Conservation (phyloP, 768 basidiomycete genomes). For the Sistotremastrum niveocremeum region DNA sequence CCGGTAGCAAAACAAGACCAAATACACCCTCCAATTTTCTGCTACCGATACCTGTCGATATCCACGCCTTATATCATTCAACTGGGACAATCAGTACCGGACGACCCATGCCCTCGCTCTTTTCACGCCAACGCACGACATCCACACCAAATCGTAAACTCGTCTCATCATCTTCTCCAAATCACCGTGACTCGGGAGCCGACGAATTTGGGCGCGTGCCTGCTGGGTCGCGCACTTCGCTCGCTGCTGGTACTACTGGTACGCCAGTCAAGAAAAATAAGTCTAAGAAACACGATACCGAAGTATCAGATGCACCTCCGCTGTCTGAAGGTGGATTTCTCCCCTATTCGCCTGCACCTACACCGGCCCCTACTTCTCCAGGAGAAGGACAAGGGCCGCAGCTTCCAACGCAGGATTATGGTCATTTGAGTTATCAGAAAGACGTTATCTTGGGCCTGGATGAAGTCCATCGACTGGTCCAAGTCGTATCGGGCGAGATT, state of each 20-base stretch:
- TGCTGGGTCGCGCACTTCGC: too few relatives aligned
- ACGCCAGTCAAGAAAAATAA: not conserved
- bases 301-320: not conserved
- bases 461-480: constrained; percentile 58
- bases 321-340: constrained; percentile 5
- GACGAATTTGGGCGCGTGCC: constrained; percentile 59
- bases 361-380: not conserved
- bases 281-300: constrained; percentile 1
- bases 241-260: too few relatives aligned
- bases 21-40: too few relatives aligned
- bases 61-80: too few relatives aligned
- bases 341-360: constrained; percentile 1
- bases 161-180: too few relatives aligned
- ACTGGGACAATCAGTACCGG: too few relatives aligned
- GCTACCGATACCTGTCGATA: too few relatives aligned
- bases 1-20: too few relatives aligned
- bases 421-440: constrained; percentile 58
- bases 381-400: constrained; percentile 12
- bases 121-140: too few relatives aligned
- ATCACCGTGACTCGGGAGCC: not conserved
- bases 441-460: constrained; percentile 69
- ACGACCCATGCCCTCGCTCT: too few relatives aligned
- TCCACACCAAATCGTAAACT: too few relatives aligned
- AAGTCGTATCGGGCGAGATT: constrained; percentile 56
- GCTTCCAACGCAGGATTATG: constrained; percentile 33